Evolutionary conservation across 768 basidiomycete genomes (phyloP), one percentile per base, ranked within the genome.

Genomic region (Leccinum fibrillosum): DNA sequence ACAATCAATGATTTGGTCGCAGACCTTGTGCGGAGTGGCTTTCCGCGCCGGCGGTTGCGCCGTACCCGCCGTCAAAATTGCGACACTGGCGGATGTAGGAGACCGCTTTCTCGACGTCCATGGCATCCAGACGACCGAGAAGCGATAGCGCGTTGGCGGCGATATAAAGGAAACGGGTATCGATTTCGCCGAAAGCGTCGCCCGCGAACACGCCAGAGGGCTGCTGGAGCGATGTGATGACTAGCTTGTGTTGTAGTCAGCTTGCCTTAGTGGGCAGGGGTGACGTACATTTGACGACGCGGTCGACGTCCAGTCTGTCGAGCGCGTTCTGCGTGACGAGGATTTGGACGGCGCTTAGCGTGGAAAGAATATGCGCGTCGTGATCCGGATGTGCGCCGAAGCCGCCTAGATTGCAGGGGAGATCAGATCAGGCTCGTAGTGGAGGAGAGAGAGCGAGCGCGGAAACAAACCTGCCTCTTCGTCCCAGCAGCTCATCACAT

Each of bases 11-110:
- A 25, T 10, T 1, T n/a, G 17, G 12, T 19, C 17, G 68, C 65
- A 3, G 52, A 94, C 96, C 93, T 81, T 94, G 92, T 0, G 81
- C 91, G 12, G 94, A 84, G 76, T 99, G 97, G 59, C 90, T 94
- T 75, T 99, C 97, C 1, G 91, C 94, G 0, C 95, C 97, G 15
- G 85, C 80, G 15, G 76, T 72, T 49, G 80, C 86, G 25, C 97
- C 96, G 67, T 96, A 99, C 0, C 94, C 97, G 4, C 95, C 95
- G 68, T 99, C 97, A 70, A 94, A 98, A 72, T 98, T 99, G 67
- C 80, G 81, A 74, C 97, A 98, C 35, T 80, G 76, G 23, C 74
- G 70, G 47, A 98, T 82, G 71, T 96, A 93, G 7, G 73, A 76
- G 9, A 90, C 83, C 0, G 90, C 86, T 66, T 79, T 83, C 28